Evolutionary conservation across 2,329 filamentous ascomycete species (phyloP), one percentile per base, ranked within the genome.

Genomic region (Capronia epimyces): DNA sequence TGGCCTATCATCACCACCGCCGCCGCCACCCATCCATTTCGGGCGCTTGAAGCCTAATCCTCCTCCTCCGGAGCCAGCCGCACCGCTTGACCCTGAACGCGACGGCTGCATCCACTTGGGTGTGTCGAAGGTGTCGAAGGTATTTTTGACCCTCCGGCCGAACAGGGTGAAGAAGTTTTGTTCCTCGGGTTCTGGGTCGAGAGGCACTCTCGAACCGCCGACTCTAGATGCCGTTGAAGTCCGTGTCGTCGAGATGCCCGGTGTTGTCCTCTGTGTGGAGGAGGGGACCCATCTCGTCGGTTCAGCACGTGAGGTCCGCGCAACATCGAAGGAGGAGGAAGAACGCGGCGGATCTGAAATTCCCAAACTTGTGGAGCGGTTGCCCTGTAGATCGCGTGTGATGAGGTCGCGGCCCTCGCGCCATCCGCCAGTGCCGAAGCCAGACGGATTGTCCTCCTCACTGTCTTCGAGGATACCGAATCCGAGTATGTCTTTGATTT

Each of bases 341-440:
- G 15, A 37, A 7, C 55, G 55, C 62, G 56, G 63, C 5, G 55
- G 53, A 25, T 55, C 55, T 4, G 50, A 34, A 55, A 71, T 65
- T 1, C 70, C 72, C 43, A 71, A 64, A 40, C 64, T 78, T 60
- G 61, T 77, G 13, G 71, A 78, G 12, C 85, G 84, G 53, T 55
- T 49, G n/a, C 59, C 51, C 43, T 83, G 81, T 6, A 90, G 69
- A 65, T 97, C 93, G 22, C 88, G 81, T 57, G 95, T 88, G 56
- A 98, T 95, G 22, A 98, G 78, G 43, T 90, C 86, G 44, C 89
- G 80, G 2, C 93, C 93, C 70, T 97, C 93, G 41, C 90, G 82
- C 93, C 91, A 97, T 1, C 84, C 85, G 1, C 87, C 88, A 1
- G 84, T 83, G 12, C 89, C 89, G 57, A 85, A 89, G 2, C 79